Conservation (phyloP, 306 rosid species). For the Malus orientalis region DNA sequence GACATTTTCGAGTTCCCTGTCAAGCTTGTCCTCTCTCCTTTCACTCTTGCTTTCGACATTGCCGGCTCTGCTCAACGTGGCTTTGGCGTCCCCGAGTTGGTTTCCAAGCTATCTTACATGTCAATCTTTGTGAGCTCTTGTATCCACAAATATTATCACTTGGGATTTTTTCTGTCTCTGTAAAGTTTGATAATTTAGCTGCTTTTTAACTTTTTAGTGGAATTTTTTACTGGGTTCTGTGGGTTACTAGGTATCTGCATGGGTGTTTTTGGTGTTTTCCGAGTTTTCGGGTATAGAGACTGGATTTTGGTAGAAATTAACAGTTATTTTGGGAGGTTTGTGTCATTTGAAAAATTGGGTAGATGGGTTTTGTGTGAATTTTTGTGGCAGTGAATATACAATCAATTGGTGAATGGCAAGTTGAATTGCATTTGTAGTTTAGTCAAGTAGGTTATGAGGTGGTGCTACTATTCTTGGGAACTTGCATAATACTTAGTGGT, state of each 20-base stretch:
- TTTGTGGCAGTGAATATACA: slow-evolving; percentile 1
- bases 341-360: background rate
- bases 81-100: slow-evolving; percentile 87
- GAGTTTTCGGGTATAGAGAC: background rate
- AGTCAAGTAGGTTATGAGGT: background rate
- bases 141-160: background rate
- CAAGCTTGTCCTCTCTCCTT: slow-evolving; percentile 67
- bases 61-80: slow-evolving; percentile 95
- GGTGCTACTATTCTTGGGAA: slow-evolving; percentile 7
- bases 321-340: background rate
- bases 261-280: background rate
- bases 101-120: slow-evolving; percentile 78
- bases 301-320: background rate
- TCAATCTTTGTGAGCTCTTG: slow-evolving; percentile 68
- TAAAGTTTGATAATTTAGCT: background rate
- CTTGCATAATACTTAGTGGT: slow-evolving; percentile 4
- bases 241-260: background rate
- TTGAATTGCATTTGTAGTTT: background rate
- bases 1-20: slow-evolving; percentile 73
- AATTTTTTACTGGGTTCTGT: background rate
- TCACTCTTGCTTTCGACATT: slow-evolving; percentile 68
- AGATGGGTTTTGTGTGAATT: background rate
- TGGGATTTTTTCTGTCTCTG: background rate
- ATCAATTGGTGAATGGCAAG: background rate
- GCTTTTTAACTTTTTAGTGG: background rate